phyloP scores from a whole-genome alignment of 768 basidiomycete genomes.

The Clitopilus hobsonii region DNA sequence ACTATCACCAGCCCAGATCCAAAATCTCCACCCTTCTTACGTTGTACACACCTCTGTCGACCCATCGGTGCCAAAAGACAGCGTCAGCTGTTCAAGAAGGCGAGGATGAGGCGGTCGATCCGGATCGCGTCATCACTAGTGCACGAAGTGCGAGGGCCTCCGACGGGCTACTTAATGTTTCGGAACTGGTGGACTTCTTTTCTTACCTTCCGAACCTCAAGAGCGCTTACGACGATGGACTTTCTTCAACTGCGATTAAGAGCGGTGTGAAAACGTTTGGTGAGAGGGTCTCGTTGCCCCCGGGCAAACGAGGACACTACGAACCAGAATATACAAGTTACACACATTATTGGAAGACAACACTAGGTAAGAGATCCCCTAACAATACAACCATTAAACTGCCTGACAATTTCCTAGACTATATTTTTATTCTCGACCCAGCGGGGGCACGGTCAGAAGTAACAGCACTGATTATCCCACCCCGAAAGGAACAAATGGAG shows the following conservation, averaged over 20 bases:
- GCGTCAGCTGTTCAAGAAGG: slow-evolving; percentile 30
- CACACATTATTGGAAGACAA: slow-evolving; percentile 82
- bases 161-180: slow-evolving; percentile 67
- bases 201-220: slow-evolving; percentile 30
- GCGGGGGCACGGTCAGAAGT: slow-evolving; percentile 29
- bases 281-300: slow-evolving; percentile 33
- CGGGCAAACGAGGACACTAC: slow-evolving; percentile 44
- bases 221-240: slow-evolving; percentile 69
- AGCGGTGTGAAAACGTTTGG: slow-evolving; percentile 40
- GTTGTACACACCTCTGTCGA: slow-evolving; percentile 73
- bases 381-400: neutral
- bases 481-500: slow-evolving; percentile 50
- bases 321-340: slow-evolving; percentile 90
- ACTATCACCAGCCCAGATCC: slow-evolving; percentile 50
- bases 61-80: slow-evolving; percentile 38
- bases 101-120: slow-evolving; percentile 51
- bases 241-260: slow-evolving; percentile 12
- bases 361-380: slow-evolving; percentile 52
- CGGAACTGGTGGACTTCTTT: slow-evolving; percentile 53
- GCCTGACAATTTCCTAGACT: slow-evolving; percentile 51
- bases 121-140: slow-evolving; percentile 69
- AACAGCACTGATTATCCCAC: slow-evolving; percentile 57
- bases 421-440: slow-evolving; percentile 75
- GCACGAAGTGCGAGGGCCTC: slow-evolving; percentile 51
- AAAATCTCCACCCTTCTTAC: slow-evolving; percentile 53